Conservation (phyloP, 352 stramenopile genomes). For the Pythium aphanidermatum region DNA sequence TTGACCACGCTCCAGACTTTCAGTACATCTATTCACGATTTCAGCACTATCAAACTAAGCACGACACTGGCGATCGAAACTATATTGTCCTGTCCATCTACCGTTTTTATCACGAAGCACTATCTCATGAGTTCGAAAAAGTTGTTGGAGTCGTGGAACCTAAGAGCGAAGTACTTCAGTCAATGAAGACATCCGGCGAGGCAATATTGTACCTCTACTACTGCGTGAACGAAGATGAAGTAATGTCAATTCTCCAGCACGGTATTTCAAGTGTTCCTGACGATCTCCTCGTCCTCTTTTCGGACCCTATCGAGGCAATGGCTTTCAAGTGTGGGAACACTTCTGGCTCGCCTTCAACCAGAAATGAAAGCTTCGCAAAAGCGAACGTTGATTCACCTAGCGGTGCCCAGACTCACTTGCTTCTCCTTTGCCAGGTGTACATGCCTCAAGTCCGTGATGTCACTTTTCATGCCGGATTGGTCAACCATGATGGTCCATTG, state of each 20-base stretch:
- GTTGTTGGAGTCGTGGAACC: not conserved
- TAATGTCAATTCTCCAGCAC: constrained; percentile 28
- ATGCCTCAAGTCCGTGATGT: constrained; percentile 4
- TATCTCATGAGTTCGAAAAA: constrained; percentile 25
- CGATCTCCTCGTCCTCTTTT: constrained; percentile 7
- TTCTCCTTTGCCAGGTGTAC: constrained; percentile 12
- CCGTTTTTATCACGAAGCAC: constrained; percentile 35
- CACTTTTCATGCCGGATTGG: constrained; percentile 2
- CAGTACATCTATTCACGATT: constrained; percentile 42
- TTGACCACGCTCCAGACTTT: constrained; percentile 35
- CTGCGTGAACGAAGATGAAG: constrained; percentile 26
- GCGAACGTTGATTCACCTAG: too few species aligned
- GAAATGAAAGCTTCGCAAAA: too few species aligned
- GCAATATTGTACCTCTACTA: constrained; percentile 41
- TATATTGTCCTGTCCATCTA: constrained; percentile 36
- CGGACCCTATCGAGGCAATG: constrained; percentile 10
- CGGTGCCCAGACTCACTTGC: constrained; percentile 11
- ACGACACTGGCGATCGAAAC: not conserved
- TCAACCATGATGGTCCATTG: constrained; percentile 2
- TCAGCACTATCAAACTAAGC: not conserved
- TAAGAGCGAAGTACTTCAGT: too few species aligned
- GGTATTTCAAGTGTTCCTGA: constrained; percentile 15
- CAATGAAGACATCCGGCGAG: too few species aligned
- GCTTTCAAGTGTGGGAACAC: constrained; percentile 2
- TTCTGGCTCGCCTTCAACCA: too few species aligned